A percentile compares a stretch with the other conserved stretches of the same genome.
Evolutionary conservation across 495 filamentous ascomycete species (phyloP).

Genomic region (Lophium mytilinum): DNA sequence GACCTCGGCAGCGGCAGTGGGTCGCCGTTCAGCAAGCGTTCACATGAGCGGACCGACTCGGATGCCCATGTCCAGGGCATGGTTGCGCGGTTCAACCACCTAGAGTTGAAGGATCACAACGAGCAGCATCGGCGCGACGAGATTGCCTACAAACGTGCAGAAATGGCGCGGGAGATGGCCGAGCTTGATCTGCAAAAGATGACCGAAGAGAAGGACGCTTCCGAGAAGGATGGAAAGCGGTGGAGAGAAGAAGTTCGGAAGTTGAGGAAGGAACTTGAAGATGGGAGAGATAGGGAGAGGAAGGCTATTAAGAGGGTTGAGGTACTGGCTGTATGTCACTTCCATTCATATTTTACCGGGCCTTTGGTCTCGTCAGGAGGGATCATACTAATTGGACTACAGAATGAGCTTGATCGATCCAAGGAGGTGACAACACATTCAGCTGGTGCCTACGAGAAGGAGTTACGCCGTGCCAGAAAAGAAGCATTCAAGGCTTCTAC

Average conservation of each 20-base stretch:
- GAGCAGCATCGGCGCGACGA: conserved; percentile 41
- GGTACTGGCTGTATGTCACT: conserved; percentile 53
- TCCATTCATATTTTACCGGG: not conserved
- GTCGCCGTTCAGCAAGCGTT: conserved; percentile 30
- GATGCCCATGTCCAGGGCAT: conserved; percentile 85
- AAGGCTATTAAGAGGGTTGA: conserved; percentile 72
- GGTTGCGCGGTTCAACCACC: conserved; percentile 72
- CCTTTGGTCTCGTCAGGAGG: not conserved
- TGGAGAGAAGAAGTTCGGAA: conserved; percentile 49
- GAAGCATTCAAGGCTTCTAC: conserved; percentile 80
- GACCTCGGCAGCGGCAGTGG: conserved; percentile 31
- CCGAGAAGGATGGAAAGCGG: conserved; percentile 57
- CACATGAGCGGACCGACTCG: conserved; percentile 41
- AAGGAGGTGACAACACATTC: conserved; percentile 72
- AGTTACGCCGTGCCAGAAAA: conserved; percentile 71
- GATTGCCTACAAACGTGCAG: conserved; percentile 43
- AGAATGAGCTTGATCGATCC: conserved; percentile 66
- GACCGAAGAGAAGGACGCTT: conserved; percentile 41
- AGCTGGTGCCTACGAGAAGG: conserved; percentile 71
- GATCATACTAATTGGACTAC: conserved; percentile 4
- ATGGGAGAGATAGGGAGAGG: conserved; percentile 63
- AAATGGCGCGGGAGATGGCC: conserved; percentile 63
- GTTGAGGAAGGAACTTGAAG: conserved; percentile 52
- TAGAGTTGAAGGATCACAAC: conserved; percentile 40
- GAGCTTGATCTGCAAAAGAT: conserved; percentile 16